A percentile compares a stretch with the other conserved stretches of the same genome.
These are phyloP conservation scores for Taphrina communis DNA, from an alignment of 1,139 yeast species.

Conservation along the genomic window DNA sequence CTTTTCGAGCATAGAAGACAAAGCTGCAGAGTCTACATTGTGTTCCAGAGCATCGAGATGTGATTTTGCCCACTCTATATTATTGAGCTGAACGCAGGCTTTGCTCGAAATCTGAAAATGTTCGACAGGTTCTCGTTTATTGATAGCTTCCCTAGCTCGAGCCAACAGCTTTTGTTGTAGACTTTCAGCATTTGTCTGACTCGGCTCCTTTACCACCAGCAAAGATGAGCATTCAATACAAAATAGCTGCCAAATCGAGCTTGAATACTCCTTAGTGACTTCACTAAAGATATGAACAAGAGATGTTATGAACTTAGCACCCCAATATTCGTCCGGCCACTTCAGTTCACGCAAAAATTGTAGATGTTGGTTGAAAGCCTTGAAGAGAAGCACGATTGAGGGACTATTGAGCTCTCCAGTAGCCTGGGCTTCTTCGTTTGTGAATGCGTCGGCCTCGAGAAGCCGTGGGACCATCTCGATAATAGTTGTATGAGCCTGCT, in stretches of 20 bases:
- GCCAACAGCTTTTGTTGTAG: slow-evolving; percentile 53
- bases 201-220: slow-evolving; percentile 45
- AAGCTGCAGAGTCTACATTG: slow-evolving; percentile 64
- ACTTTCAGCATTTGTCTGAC: slow-evolving; percentile 43
- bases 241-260: slow-evolving; percentile 57
- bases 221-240: slow-evolving; percentile 54
- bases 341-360: slow-evolving; percentile 60
- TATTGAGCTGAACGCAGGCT: slow-evolving; percentile 78
- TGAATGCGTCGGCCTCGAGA: slow-evolving; percentile 59
- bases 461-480: slow-evolving; percentile 62
- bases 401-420: slow-evolving; percentile 47
- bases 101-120: slow-evolving; percentile 63
- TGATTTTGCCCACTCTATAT: slow-evolving; percentile 66
- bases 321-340: slow-evolving; percentile 69
- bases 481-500: slow-evolving; percentile 60
- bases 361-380: slow-evolving; percentile 65
- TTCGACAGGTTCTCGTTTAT: slow-evolving; percentile 56
- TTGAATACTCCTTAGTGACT: slow-evolving; percentile 63
- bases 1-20: slow-evolving; percentile 58
- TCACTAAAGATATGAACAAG: slow-evolving; percentile 68
- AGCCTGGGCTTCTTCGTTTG: slow-evolving; percentile 51
- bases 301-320: slow-evolving; percentile 64
- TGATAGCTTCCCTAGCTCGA: slow-evolving; percentile 56
- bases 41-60: slow-evolving; percentile 68
- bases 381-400: slow-evolving; percentile 72